Evolutionary conservation across 2,329 filamentous ascomycete species (phyloP).

Genomic region (Sporothrix luriei): DNA sequence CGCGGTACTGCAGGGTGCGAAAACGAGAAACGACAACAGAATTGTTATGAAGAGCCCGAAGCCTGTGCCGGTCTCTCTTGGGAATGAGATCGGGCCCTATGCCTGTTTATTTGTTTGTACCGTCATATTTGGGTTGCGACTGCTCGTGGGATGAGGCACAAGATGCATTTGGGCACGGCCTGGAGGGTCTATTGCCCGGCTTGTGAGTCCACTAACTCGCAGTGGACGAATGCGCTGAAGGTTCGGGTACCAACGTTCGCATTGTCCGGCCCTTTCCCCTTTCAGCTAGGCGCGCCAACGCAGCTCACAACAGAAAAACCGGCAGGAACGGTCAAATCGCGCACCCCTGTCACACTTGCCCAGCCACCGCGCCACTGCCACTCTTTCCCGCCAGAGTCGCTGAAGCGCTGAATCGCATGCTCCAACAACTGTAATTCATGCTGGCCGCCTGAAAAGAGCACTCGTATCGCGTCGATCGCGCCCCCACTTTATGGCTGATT

Average conservation of each 20-base stretch:
- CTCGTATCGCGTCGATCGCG: background rate
- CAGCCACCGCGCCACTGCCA: constrained; percentile 17
- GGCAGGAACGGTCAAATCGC: constrained; percentile 6
- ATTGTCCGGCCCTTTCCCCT: constrained; percentile 13
- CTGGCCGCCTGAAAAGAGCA: background rate
- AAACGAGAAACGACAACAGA: background rate
- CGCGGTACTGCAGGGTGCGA: background rate
- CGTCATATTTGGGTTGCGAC: background rate
- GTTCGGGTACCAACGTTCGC: background rate
- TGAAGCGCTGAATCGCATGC: too few species aligned
- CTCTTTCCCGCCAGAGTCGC: too few species aligned
- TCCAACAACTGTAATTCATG: background rate
- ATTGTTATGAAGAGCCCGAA: too few species aligned
- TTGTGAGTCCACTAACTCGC: too few species aligned
- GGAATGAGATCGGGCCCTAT: background rate
- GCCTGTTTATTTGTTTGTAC: too few species aligned
- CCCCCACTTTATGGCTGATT: constrained; percentile 39
- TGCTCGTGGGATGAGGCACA: too few species aligned
- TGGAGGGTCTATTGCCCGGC: background rate
- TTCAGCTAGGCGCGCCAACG: constrained; percentile 6
- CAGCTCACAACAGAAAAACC: background rate
- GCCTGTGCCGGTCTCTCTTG: background rate
- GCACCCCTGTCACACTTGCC: background rate
- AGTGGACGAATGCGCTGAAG: background rate
- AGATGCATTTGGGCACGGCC: too few species aligned